phyloP scores from a whole-genome alignment of 495 filamentous ascomycete species.

The Penicillium pancosmium region DNA sequence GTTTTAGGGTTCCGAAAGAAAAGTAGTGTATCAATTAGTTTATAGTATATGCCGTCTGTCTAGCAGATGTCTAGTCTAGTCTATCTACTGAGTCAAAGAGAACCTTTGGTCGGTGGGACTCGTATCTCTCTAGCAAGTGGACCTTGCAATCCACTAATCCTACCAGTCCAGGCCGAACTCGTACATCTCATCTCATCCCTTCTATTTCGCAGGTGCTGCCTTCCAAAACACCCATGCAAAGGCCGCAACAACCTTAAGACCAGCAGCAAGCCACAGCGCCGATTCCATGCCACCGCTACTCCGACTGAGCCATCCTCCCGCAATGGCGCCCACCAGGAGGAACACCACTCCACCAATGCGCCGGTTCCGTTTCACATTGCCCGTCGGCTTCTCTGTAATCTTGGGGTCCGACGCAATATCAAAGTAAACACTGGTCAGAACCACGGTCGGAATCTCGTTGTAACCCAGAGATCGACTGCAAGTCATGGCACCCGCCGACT shows the following conservation, averaged over 20 bases:
- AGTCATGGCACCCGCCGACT: conserved; percentile 71
- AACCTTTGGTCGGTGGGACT: no score
- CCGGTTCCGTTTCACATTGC: conserved; percentile 67
- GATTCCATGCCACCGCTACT: conserved; percentile 56
- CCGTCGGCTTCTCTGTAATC: conserved; percentile 43
- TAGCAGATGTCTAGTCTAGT: no score
- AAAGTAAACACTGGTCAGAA: conserved; percentile 71
- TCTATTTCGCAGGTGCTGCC: conserved; percentile 27
- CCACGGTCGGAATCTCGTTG: conserved; percentile 72
- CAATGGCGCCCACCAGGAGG: conserved; percentile 62
- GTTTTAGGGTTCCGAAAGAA: no score
- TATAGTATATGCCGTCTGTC: no score
- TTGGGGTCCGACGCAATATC: conserved; percentile 66
- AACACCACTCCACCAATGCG: conserved; percentile 58
- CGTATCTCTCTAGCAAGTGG: no score
- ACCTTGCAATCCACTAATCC: not conserved
- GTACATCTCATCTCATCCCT: not conserved
- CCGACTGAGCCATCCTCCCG: conserved; percentile 64
- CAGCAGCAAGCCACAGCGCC: conserved; percentile 62
- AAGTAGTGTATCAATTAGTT: no score
- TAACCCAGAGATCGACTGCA: conserved; percentile 64
- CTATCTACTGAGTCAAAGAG: no score
- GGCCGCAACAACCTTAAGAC: conserved; percentile 54
- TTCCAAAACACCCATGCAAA: conserved; percentile 49
- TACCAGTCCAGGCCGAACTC: not conserved